Conservation (phyloP, 495 filamentous ascomycete genomes). For the Parmelia sp. region DNA sequence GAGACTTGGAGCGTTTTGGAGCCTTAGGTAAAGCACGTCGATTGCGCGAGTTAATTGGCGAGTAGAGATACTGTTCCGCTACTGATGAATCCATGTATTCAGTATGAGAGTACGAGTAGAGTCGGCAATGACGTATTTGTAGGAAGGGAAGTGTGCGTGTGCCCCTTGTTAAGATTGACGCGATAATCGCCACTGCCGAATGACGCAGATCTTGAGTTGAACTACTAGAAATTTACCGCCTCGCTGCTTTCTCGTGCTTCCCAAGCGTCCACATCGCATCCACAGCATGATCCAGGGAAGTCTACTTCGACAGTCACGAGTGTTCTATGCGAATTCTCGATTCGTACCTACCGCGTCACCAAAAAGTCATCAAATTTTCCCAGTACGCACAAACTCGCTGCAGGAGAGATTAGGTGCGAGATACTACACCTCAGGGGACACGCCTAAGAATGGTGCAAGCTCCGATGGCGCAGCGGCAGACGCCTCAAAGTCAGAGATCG, state of each 20-base stretch:
- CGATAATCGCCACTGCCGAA: slow-evolving; percentile 10
- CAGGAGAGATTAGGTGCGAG: slow-evolving; percentile 11
- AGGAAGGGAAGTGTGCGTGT: not conserved
- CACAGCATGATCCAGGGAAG: slow-evolving; percentile 26
- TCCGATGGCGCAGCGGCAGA: slow-evolving; percentile 29
- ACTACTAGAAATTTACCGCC: slow-evolving; percentile 3
- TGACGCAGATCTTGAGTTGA: slow-evolving; percentile 19
- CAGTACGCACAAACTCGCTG: slow-evolving; percentile 16
- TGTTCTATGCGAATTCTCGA: not conserved
- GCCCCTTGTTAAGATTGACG: not conserved
- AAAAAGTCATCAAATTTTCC: slow-evolving; percentile 12
- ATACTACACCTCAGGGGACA: slow-evolving; percentile 21
- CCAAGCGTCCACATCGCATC: not conserved
- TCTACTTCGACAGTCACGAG: slow-evolving; percentile 18
- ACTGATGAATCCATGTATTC: not conserved
- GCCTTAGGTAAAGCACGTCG: not conserved
- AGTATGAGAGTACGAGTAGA: too few relatives aligned
- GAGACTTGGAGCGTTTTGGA: slow-evolving; percentile 18
- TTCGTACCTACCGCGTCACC: not conserved
- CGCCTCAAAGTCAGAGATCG: slow-evolving; percentile 22
- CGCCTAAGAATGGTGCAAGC: slow-evolving; percentile 27
- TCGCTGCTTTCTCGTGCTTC: not conserved
- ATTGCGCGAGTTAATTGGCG: too few relatives aligned
- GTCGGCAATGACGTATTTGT: not conserved
- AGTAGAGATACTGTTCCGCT: not conserved